A percentile compares a stretch with the other conserved stretches of the same genome.
Conservation (phyloP, 352 stramenopile genomes). For the Pythium aristosporum region DNA sequence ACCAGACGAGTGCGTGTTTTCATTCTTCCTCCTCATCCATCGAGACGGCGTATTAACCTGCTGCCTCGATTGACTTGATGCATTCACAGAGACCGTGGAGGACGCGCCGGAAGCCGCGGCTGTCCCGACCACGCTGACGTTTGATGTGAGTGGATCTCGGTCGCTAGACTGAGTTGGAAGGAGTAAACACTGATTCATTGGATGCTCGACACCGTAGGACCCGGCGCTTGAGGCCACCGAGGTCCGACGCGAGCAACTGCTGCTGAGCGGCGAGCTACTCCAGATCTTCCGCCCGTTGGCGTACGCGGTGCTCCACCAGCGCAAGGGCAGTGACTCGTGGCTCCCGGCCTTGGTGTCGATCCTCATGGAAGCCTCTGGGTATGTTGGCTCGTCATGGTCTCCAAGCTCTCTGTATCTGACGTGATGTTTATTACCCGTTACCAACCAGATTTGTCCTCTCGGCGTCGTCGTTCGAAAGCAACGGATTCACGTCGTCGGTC, state of each 20-base stretch:
- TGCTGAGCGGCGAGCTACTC: conserved; percentile 68
- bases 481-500: conserved; percentile 19
- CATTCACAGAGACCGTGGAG: conserved; percentile 3
- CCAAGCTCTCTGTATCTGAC: background rate
- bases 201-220: conserved; percentile 32
- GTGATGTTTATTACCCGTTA: background rate
- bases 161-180: background rate
- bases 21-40: background rate
- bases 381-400: conserved; percentile 6
- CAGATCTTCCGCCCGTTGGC: conserved; percentile 75
- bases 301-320: conserved; percentile 69
- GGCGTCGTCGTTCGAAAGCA: conserved; percentile 44
- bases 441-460: conserved; percentile 50
- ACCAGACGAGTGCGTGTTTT: conserved; percentile 23
- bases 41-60: background rate
- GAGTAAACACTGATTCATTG: background rate
- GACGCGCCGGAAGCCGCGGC: conserved; percentile 7
- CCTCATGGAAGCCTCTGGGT: conserved; percentile 64
- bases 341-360: conserved; percentile 54
- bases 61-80: conserved; percentile 1
- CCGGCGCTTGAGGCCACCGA: conserved; percentile 42
- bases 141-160: conserved; percentile 35
- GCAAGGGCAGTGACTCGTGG: conserved; percentile 57
- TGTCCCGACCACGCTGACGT: conserved; percentile 46
- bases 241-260: conserved; percentile 38